Base-by-base conservation (phyloP, 768 basidiomycete species). In the Butyriboletus loyo region DNA sequence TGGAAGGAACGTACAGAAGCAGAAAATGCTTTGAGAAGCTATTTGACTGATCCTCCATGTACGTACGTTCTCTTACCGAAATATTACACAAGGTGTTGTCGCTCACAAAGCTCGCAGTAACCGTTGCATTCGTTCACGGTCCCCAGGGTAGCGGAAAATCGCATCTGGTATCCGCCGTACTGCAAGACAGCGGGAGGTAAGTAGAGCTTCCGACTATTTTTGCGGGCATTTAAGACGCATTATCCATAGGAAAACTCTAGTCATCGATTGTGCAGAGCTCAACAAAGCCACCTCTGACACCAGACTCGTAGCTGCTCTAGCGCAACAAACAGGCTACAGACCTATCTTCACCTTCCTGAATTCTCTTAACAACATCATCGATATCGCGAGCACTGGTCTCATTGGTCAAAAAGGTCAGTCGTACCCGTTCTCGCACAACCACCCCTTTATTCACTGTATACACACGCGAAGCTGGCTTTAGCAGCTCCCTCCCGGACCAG, bases 1-100 rank as follows among this genome's bases (percentile, higher is more conserved):
- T 98, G 94, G 95, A 84, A 87, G 61, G 93, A 98, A 64, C 81
- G 94, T 25, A 75, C 79, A 59, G 85, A 92, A 10, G 95, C 92
- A 4, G 85, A 86, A 61, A 75, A 71, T 38, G 74, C 82, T 9
- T 61, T 98, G 31, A 75, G 78, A 50, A 74, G 76, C 28, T 97
- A 95, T 75, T 73, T 98, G 13, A 73, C 76, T 5, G 94, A 97
- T 60, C 72, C 81, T 40, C 94, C 94, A 6, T 76, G 89, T 86
- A 65, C 17, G 84, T 67, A 17, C 30, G 28, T 17, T 41, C 8
- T 27, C 47, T 11, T 15, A 34, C 37, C 25, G 24, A 38, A 44
- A 11, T 37, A 17, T 34, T 10, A 41, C 7, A 11, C 15, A 30
- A 34, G 41, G n/a, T n/a, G n/a, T n/a, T 34, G 5, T 39, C 27